These are phyloP conservation scores for Vicia sativa DNA, from an alignment of 306 rosid species.

Conservation along the genomic window DNA sequence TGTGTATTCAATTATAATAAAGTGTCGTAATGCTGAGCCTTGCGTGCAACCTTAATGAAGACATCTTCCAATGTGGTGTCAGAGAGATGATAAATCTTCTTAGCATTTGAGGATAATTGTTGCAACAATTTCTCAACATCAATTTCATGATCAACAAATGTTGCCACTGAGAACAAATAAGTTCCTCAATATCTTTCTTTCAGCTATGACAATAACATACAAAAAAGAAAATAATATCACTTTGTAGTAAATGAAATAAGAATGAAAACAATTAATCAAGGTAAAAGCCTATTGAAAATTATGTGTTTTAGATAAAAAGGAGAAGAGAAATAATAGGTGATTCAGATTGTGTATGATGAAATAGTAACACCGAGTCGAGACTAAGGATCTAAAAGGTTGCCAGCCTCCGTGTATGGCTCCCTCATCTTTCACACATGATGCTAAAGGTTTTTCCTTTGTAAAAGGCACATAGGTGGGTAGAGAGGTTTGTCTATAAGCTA, in stretches of 20 bases:
- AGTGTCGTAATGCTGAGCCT: slow-evolving; percentile 60
- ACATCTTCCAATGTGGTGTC: slow-evolving; percentile 98
- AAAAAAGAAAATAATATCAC: background rate
- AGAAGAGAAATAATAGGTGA: no score
- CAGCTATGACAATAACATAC: slow-evolving; percentile 52
- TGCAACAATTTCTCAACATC: slow-evolving; percentile 74
- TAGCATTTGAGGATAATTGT: slow-evolving; percentile 66
- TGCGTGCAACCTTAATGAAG: slow-evolving; percentile 86
- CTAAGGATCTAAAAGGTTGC: no score
- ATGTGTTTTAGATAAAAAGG: no score
- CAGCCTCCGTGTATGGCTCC: no score
- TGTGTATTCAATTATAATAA: slow-evolving; percentile 46
- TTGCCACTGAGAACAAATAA: slow-evolving; percentile 84
- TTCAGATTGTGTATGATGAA: no score
- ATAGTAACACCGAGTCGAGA: no score
- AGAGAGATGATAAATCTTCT: slow-evolving; percentile 66
- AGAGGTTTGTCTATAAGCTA: no score
- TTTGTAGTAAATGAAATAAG: slow-evolving; percentile 1
- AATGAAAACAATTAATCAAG: no score
- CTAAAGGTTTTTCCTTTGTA: no score
- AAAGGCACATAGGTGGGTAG: no score
- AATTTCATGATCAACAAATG: slow-evolving; percentile 64
- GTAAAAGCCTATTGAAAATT: no score
- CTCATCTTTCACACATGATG: no score
- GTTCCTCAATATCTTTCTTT: slow-evolving; percentile 93